Base-by-base conservation (phyloP, 169 alveolate species). In the Ichthyophthirius multifiliis region DNA sequence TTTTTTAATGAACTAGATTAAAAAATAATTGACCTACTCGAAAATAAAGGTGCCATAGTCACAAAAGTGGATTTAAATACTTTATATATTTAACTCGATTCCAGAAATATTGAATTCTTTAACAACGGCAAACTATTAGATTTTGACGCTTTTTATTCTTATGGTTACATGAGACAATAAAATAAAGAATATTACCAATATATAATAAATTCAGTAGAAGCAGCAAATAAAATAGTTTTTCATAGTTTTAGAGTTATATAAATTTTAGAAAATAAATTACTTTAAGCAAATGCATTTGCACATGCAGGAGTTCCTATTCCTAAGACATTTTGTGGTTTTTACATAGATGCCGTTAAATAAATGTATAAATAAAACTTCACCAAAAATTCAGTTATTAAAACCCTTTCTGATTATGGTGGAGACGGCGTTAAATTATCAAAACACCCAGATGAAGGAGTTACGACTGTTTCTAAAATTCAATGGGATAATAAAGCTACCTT, bases 291-390 rank as follows among this genome's bases (percentile, higher is more conserved):
- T 23, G 37, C 43, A 10, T 82, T 37, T 71, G 39, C 71, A 3
- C n/a, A 82, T n/a, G 75, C 74, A 20, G 18, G 74, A 46, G 48
- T 82, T 5, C 87, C 87, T 27, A 48, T 62, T 62, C 87, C 87
- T 3, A 63, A 73, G 20, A 82, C 82, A 35, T 80, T 80, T 34
- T 37, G 15, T n/a, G 77, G 78, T 16, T 82, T 73, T 23, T 39
- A 73, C 15, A 7, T 76, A 12, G 16, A 47, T 35, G 75, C 73
- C 1, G 13, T 32, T 34, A 43, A 78, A 37, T 15, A 35, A n/a
- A 20, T 35, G 16, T 35, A 43, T 18, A 41, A 46, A 6, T 1
- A 45, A 48, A 16, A 45, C 10, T 75, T 82, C 20, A 34, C 34
- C 7, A 64, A 82, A 39, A 43, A 74, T 37, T 27, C 71, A 41